These are phyloP conservation scores for Emmonsiellopsis sp. DNA, from an alignment of 2,329 filamentous ascomycete genomes.

Conservation along the genomic window DNA sequence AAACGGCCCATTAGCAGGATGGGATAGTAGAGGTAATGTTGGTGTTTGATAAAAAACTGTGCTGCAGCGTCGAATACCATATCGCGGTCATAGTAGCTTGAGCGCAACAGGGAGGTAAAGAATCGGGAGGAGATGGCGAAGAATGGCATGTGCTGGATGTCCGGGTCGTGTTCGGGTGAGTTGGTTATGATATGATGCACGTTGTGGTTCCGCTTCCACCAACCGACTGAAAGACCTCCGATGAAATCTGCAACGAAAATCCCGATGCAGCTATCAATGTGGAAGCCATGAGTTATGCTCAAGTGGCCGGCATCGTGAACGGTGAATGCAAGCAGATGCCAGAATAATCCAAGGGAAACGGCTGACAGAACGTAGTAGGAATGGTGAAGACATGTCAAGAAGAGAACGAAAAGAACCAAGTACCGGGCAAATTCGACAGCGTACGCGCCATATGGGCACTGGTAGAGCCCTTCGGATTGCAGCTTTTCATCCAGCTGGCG, in stretches of 20 bases:
- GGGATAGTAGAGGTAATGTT: constrained; percentile 75
- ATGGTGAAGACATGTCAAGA: constrained; percentile 50
- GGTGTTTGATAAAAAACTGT: constrained; percentile 57
- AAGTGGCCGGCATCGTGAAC: constrained; percentile 95
- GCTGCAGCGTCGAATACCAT: constrained; percentile 69
- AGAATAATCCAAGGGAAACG: constrained; percentile 68
- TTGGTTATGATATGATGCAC: constrained; percentile 96
- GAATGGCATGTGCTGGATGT: constrained; percentile 85
- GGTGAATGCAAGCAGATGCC: constrained; percentile 90
- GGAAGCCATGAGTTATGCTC: constrained; percentile 88
- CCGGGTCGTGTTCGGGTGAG: constrained; percentile 86
- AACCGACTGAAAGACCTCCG: constrained; percentile 79
- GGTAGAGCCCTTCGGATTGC: constrained; percentile 62
- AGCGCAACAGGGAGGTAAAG: constrained; percentile 54
- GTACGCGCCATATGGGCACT: constrained; percentile 77
- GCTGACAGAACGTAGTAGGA: constrained; percentile 62
- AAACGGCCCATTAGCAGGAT: constrained; percentile 73
- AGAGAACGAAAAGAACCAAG: constrained; percentile 53
- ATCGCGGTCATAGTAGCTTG: constrained; percentile 71
- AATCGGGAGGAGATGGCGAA: constrained; percentile 78
- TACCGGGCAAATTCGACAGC: constrained; percentile 66
- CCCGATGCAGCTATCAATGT: constrained; percentile 70
- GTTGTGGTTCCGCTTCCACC: constrained; percentile 97
- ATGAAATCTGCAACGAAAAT: constrained; percentile 84
- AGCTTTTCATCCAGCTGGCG: constrained; percentile 63